Evolutionary conservation across 768 basidiomycete genomes (phyloP).

Genomic region (Phlebiopsis gigantea): DNA sequence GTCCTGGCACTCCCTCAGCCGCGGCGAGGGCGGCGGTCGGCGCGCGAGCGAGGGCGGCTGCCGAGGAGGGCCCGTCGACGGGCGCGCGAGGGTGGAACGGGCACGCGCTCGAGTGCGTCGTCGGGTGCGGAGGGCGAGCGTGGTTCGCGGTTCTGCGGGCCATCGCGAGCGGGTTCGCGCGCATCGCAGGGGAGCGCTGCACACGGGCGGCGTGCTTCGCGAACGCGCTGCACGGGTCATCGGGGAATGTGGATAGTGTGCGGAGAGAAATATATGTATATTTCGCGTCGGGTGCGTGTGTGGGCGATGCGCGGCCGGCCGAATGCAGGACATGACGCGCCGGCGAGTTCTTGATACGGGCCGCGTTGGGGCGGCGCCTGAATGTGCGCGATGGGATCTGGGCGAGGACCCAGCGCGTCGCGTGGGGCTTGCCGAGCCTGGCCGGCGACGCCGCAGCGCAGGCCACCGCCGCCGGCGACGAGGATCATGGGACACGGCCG

Average conservation of each 20-base stretch:
- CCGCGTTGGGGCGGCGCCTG: background rate
- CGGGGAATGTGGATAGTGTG: background rate
- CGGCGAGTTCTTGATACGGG: background rate
- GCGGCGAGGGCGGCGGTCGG: background rate
- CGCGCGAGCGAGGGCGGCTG: background rate
- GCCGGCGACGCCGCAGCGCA: no score
- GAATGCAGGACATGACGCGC: background rate
- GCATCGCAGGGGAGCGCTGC: background rate
- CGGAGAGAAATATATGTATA: background rate
- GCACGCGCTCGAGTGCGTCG: no score
- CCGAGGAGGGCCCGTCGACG: background rate
- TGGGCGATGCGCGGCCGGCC: background rate
- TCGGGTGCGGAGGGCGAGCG: no score
- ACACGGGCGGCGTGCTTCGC: background rate
- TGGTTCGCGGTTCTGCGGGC: no score
- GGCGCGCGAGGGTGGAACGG: no score
- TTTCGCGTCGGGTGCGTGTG: background rate
- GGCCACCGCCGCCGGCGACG: no score
- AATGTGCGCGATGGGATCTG: background rate
- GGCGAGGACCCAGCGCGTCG: no score
- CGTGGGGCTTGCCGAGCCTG: no score
- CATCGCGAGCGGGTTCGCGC: background rate
- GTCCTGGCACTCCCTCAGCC: no score
- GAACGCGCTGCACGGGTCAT: conserved; percentile 1
- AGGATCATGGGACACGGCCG: conserved; percentile 40